A percentile compares a stretch with the other conserved stretches of the same genome.
phyloP scores from a whole-genome alignment of 2,329 filamentous ascomycete genomes.

The Aspergillus hortae region DNA sequence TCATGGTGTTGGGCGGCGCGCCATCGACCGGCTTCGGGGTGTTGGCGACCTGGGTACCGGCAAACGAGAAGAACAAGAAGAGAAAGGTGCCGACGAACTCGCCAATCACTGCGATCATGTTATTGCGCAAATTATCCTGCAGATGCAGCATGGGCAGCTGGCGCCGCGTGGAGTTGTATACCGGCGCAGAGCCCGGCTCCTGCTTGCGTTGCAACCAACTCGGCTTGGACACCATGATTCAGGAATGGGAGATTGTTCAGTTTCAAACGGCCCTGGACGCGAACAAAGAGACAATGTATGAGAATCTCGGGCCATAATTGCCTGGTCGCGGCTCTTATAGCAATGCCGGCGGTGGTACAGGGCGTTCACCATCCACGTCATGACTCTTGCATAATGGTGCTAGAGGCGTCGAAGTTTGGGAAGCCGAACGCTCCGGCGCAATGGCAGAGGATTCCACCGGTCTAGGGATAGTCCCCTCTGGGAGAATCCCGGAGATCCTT shows the following conservation, averaged over 20 bases:
- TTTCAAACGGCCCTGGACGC: neutral
- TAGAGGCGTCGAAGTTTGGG: neutral
- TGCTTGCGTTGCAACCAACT: neutral
- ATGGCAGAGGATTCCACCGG: neutral
- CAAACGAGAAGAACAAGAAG: slow-evolving; percentile 49
- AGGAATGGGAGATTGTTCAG: neutral
- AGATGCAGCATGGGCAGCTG: slow-evolving; percentile 34
- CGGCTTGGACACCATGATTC: neutral
- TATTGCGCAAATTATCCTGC: slow-evolving; percentile 37
- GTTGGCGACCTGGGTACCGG: slow-evolving; percentile 46
- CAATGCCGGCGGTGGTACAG: too few species aligned
- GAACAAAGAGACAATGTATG: neutral
- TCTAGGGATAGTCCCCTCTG: too few species aligned
- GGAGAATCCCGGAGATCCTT: too few species aligned
- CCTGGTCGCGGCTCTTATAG: too few species aligned
- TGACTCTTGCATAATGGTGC: neutral
- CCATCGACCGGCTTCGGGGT: slow-evolving; percentile 31
- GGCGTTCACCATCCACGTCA: neutral
- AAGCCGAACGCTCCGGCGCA: neutral
- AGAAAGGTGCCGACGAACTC: slow-evolving; percentile 53
- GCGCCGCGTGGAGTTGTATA: neutral
- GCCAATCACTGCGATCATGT: slow-evolving; percentile 45
- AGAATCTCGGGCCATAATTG: neutral
- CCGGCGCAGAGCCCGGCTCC: neutral
- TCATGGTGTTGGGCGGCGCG: slow-evolving; percentile 31